Evolutionary conservation across 2,329 filamentous ascomycete species (phyloP).

Genomic region (Fusarium sp.): DNA sequence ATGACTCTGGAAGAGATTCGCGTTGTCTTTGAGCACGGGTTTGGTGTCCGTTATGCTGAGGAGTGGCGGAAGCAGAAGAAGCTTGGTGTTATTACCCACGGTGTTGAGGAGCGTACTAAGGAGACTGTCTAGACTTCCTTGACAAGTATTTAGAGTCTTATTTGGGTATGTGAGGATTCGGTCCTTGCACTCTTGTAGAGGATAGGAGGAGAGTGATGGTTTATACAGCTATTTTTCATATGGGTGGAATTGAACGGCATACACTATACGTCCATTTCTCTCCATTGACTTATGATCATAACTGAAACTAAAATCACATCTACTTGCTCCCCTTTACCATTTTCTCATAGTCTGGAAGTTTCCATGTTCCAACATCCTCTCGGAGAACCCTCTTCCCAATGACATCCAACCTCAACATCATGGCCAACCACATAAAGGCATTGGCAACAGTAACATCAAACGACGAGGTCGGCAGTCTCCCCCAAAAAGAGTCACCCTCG

Average conservation of each 20-base stretch:
- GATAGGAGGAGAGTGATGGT: not conserved
- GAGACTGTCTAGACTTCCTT: not conserved
- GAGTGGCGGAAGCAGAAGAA: constrained; percentile 33
- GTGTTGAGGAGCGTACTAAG: not conserved
- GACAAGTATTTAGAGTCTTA: not conserved
- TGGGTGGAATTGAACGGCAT: not conserved
- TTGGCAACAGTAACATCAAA: not conserved
- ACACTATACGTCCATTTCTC: not conserved
- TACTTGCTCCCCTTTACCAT: not conserved
- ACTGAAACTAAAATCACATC: not conserved
- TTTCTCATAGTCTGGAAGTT: not conserved
- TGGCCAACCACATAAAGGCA: not conserved
- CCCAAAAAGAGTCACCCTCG: not conserved
- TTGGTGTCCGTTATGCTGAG: constrained; percentile 48
- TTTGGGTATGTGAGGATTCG: not conserved
- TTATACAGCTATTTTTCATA: not conserved
- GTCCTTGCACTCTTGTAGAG: not conserved
- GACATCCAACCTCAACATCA: not conserved
- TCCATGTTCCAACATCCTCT: not conserved
- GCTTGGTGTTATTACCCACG: not conserved
- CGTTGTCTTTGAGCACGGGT: constrained; percentile 56
- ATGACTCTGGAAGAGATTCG: constrained; percentile 60
- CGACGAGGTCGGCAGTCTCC: not conserved
- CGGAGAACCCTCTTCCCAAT: not conserved
- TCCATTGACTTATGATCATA: not conserved